Conservation (phyloP, 1,284 basidiomycete species). For the Amylostereum areolatum region DNA sequence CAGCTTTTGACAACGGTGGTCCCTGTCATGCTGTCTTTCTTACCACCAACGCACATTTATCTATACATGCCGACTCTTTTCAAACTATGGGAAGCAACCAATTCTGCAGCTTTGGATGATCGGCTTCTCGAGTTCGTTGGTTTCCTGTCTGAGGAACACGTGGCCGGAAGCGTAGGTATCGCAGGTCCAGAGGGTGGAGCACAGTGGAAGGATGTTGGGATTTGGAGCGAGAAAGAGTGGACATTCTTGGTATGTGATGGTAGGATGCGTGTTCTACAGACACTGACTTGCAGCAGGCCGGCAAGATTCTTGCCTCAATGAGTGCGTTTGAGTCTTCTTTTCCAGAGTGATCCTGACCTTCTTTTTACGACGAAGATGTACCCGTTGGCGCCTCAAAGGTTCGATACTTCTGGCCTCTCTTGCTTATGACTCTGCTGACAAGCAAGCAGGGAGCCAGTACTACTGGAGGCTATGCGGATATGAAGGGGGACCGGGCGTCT, state of each 20-base stretch:
- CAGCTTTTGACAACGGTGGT: slow-evolving; percentile 51
- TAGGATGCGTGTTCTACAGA: too few species aligned
- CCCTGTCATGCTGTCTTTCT: slow-evolving; percentile 70
- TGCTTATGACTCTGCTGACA: background rate
- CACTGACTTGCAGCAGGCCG: slow-evolving; percentile 17
- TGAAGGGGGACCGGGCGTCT: slow-evolving; percentile 54
- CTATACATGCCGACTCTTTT: slow-evolving; percentile 72
- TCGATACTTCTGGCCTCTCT: slow-evolving; percentile 11
- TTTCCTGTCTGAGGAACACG: slow-evolving; percentile 72
- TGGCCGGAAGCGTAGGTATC: slow-evolving; percentile 51
- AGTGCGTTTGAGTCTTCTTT: slow-evolving; percentile 44
- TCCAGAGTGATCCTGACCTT: slow-evolving; percentile 4
- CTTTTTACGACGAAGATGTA: slow-evolving; percentile 43
- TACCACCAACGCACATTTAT: slow-evolving; percentile 64
- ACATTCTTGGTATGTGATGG: slow-evolving; percentile 54
- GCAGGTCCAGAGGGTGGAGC: slow-evolving; percentile 49
- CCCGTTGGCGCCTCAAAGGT: slow-evolving; percentile 67
- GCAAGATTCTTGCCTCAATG: slow-evolving; percentile 85
- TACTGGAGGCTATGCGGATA: slow-evolving; percentile 66
- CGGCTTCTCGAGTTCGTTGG: slow-evolving; percentile 81
- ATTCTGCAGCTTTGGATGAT: slow-evolving; percentile 77
- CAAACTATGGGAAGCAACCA: slow-evolving; percentile 83
- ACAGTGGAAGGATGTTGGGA: slow-evolving; percentile 75
- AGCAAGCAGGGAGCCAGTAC: slow-evolving; percentile 48
- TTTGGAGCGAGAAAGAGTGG: slow-evolving; percentile 88